Evolutionary conservation across 257 asterid species (phyloP).

Genomic region (Misopates orontium): DNA sequence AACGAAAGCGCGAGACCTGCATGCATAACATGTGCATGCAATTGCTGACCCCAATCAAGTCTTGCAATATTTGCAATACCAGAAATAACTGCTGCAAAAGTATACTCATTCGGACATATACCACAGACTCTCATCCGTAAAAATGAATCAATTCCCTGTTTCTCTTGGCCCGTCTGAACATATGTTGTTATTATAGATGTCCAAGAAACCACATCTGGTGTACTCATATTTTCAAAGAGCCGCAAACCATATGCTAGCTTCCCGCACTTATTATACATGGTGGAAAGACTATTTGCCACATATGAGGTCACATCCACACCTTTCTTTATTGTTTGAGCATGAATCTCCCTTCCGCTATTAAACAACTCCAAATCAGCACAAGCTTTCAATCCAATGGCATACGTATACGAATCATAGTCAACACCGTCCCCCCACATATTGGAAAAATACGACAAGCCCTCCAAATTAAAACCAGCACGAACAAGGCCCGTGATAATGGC

Average conservation of each 20-base stretch:
- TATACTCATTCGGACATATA: conserved; percentile 69
- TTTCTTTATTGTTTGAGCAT: conserved; percentile 59
- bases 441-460: conserved; percentile 60
- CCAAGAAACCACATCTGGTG: conserved; percentile 88
- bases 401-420: conserved; percentile 66
- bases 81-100: conserved; percentile 76
- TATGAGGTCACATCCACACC: conserved; percentile 63
- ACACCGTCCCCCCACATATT: conserved; percentile 74
- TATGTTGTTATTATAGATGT: conserved; percentile 64
- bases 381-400: conserved; percentile 83
- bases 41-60: conserved; percentile 71
- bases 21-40: conserved; percentile 66
- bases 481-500: conserved; percentile 87
- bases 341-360: conserved; percentile 73
- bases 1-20: conserved; percentile 52
- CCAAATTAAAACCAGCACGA: conserved; percentile 54
- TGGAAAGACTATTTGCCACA: conserved; percentile 74
- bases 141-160: conserved; percentile 57
- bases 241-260: conserved; percentile 53
- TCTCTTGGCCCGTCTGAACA: conserved; percentile 64
- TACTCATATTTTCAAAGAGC: conserved; percentile 60
- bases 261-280: conserved; percentile 89
- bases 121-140: conserved; percentile 55
- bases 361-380: conserved; percentile 70
- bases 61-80: conserved; percentile 65